phyloP scores from a whole-genome alignment of 306 rosid genomes.

The Datisca glomerata region DNA sequence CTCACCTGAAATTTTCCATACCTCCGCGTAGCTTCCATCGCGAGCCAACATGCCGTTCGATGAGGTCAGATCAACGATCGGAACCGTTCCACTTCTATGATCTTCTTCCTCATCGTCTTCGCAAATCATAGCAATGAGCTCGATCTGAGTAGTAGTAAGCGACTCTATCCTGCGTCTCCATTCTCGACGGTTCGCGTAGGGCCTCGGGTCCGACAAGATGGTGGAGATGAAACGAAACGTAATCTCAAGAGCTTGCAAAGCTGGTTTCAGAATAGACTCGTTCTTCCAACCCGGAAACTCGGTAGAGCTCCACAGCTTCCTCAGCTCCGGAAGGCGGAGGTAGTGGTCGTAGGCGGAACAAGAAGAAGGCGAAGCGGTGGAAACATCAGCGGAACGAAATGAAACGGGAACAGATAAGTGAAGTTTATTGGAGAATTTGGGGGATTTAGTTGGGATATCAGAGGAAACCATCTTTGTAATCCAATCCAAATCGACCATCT shows the following conservation, averaged over 20 bases:
- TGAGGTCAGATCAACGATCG: conserved; percentile 31
- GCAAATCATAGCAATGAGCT: conserved; percentile 44
- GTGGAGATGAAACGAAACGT: conserved; percentile 65
- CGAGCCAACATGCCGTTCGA: conserved; percentile 26
- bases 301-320: conserved; percentile 40
- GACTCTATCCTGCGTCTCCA: conserved; percentile 60
- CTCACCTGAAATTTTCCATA: conserved; percentile 31
- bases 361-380: conserved; percentile 32
- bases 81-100: conserved; percentile 39
- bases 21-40: conserved; percentile 40
- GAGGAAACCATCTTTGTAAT: conserved; percentile 49
- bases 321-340: conserved; percentile 57
- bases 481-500: conserved; percentile 73
- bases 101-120: conserved; percentile 51
- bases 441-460: conserved; percentile 37
- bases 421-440: conserved; percentile 39
- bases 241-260: conserved; percentile 63
- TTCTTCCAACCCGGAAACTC: conserved; percentile 56
- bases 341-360: conserved; percentile 64
- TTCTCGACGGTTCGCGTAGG: conserved; percentile 54
- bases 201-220: conserved; percentile 55
- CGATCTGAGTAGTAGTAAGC: conserved; percentile 38
- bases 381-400: conserved; percentile 30
- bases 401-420: conserved; percentile 24
- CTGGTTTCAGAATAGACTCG: conserved; percentile 64